phyloP scores from a whole-genome alignment of 352 stramenopile genomes.

The Plasmopara halstedii region DNA sequence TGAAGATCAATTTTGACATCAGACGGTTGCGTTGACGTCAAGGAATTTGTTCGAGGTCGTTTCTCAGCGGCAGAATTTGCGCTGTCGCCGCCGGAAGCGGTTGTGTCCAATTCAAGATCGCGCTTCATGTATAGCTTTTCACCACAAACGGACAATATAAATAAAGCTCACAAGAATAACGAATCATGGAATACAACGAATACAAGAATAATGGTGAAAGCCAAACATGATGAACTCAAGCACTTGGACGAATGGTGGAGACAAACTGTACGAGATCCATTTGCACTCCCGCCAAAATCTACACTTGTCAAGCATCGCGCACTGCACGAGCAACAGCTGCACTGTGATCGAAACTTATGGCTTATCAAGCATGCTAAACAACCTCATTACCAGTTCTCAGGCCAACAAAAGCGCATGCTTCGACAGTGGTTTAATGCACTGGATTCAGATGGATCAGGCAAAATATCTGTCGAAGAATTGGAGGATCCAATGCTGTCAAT shows the following conservation, averaged over 20 bases:
- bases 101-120: conserved; percentile 16
- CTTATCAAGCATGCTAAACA: conserved; percentile 59
- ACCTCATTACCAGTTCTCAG: conserved; percentile 55
- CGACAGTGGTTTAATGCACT: conserved; percentile 70
- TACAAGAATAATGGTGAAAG: conserved; percentile 7
- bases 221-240: not conserved
- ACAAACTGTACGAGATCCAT: conserved; percentile 19
- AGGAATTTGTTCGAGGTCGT: conserved; percentile 13
- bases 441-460: conserved; percentile 56
- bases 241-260: conserved; percentile 21
- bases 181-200: conserved; percentile 5
- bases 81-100: conserved; percentile 7
- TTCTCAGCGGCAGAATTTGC: conserved; percentile 5
- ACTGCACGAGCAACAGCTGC: conserved; percentile 42
- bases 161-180: not conserved
- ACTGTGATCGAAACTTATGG: conserved; percentile 62
- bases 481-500: conserved; percentile 67
- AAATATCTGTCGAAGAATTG: conserved; percentile 22
- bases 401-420: conserved; percentile 66
- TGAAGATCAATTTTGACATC: conserved; percentile 1
- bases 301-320: conserved; percentile 22
- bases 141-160: conserved; percentile 6
- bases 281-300: conserved; percentile 1
- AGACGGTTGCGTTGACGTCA: conserved; percentile 1
- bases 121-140: conserved; percentile 6